Conservation (phyloP, 2,329 filamentous ascomycete genomes). For the Fusarium humuli region DNA sequence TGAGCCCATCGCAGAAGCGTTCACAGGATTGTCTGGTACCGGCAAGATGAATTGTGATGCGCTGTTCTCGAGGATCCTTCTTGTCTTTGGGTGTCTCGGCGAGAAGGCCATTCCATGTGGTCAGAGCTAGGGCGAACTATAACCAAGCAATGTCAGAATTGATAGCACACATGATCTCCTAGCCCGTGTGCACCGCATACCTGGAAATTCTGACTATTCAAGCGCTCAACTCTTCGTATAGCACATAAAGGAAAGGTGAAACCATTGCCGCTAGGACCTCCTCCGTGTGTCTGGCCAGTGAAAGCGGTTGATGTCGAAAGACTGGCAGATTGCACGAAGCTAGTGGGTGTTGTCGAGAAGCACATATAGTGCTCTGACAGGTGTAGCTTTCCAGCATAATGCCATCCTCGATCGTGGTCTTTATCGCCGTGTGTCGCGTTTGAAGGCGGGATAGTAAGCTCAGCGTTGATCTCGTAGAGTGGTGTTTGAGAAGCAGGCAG, state of each 20-base stretch:
- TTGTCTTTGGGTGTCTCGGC: constrained; percentile 65
- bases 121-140: constrained; percentile 90
- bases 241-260: constrained; percentile 94
- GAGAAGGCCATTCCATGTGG: constrained; percentile 87
- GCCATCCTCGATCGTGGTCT: constrained; percentile 79
- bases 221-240: constrained; percentile 88
- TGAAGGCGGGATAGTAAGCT: constrained; percentile 85
- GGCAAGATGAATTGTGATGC: constrained; percentile 90
- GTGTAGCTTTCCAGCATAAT: constrained; percentile 93
- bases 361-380: constrained; percentile 94
- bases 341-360: constrained; percentile 93
- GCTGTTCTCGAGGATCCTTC: constrained; percentile 72
- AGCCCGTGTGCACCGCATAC: constrained; percentile 50
- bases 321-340: constrained; percentile 84
- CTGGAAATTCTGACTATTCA: constrained; percentile 91
- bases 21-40: constrained; percentile 91
- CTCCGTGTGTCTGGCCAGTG: constrained; percentile 92
- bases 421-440: constrained; percentile 78
- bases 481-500: constrained; percentile 92
- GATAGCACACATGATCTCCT: not conserved
- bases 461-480: constrained; percentile 94
- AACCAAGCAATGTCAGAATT: constrained; percentile 12
- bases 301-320: constrained; percentile 84
- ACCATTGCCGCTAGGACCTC: constrained; percentile 92
- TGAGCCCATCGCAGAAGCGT: constrained; percentile 94